These are phyloP conservation scores for Colletotrichum limetticola DNA, from an alignment of 2,329 filamentous ascomycete species.

Conservation along the genomic window DNA sequence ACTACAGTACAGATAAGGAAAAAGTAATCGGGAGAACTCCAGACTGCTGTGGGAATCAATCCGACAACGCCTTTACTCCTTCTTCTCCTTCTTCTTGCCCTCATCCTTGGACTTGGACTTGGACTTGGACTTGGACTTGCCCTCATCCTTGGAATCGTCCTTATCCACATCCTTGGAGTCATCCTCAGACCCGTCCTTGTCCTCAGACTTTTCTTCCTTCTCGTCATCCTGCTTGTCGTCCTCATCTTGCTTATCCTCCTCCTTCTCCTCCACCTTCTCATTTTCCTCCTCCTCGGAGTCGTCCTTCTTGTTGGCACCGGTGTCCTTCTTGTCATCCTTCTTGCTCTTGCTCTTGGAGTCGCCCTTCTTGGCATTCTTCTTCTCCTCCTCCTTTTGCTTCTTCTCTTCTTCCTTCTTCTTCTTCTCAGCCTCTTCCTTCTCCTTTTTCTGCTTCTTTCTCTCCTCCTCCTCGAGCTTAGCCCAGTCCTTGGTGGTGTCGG, in stretches of 20 bases:
- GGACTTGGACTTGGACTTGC: background rate
- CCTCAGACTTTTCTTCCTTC: background rate
- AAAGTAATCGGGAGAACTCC: background rate
- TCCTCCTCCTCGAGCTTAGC: constrained; percentile 55
- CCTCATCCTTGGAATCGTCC: background rate
- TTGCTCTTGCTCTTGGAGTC: constrained; percentile 37
- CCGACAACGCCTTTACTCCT: background rate
- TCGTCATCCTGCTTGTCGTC: background rate
- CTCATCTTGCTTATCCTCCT: constrained; percentile 29
- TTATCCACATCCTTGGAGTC: background rate
- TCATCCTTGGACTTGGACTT: constrained; percentile 1
- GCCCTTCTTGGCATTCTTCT: constrained; percentile 40
- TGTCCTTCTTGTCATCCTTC: constrained; percentile 37
- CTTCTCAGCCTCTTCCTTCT: constrained; percentile 53
- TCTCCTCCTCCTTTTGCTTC: constrained; percentile 42
- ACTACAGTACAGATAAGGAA: background rate
- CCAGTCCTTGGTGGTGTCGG: constrained; percentile 56
- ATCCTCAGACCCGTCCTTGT: background rate
- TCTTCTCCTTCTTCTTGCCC: constrained; percentile 24
- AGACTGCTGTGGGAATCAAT: background rate
- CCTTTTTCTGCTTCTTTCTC: constrained; percentile 47
- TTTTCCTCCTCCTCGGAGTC: constrained; percentile 37
- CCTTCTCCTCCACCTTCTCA: constrained; percentile 36
- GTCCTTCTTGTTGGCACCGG: constrained; percentile 23
- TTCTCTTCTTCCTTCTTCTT: constrained; percentile 46